These are phyloP conservation scores for Fagus crenata DNA, from an alignment of 306 rosid species.

Conservation along the genomic window DNA sequence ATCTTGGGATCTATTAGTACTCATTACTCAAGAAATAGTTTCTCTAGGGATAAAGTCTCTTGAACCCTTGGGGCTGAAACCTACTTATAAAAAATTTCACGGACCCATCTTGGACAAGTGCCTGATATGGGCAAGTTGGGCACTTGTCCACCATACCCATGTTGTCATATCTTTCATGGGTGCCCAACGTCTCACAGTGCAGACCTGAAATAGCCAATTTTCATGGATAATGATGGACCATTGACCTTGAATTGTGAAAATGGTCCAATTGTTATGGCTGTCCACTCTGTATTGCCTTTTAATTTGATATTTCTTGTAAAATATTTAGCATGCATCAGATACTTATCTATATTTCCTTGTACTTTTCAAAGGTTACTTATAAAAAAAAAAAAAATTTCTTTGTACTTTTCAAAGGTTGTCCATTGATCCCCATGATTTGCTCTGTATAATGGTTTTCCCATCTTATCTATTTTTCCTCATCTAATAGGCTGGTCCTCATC, in stretches of 20 bases:
- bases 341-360: constrained; percentile 14
- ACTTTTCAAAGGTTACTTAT: not conserved
- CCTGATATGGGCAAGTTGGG: not conserved
- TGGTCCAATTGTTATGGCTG: not conserved
- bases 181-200: not conserved
- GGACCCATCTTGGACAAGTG: not conserved
- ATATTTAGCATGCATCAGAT: constrained; percentile 14
- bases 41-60: not conserved
- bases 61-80: too few species aligned
- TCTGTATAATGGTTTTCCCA: not conserved
- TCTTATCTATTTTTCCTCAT: constrained; percentile 30
- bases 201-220: not conserved
- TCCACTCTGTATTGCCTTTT: constrained; percentile 3
- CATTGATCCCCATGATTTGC: constrained; percentile 25
- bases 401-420: constrained; percentile 9
- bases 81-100: too few species aligned
- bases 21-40: not conserved
- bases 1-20: not conserved
- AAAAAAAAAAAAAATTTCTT: not conserved
- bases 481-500: constrained; percentile 85
- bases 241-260: constrained; percentile 4
- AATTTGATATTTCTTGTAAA: not conserved
- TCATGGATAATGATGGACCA: not conserved
- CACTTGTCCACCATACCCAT: not conserved
- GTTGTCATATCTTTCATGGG: not conserved